Base-by-base conservation (phyloP, 345 rosid species). In the Brassica incana region DNA sequence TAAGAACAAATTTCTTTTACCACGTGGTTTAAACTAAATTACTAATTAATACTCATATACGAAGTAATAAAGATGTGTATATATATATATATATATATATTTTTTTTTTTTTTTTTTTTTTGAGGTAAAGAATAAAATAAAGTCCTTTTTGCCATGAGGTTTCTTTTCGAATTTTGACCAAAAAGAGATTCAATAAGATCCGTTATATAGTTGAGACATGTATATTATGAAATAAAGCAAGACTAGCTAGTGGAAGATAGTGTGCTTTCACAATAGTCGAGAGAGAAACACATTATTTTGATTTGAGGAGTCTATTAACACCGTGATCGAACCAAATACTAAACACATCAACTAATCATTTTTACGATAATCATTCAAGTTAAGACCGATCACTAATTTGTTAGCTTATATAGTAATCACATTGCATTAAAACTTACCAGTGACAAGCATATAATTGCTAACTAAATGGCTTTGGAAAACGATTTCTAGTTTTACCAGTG, bases 121-220 rank as follows among this genome's bases (percentile, higher is more conserved):
- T 18, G 66, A 65, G 30, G 18, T 43, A 43, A 75, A 61, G 78
- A 80, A 79, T 79, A 79, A 73, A 67, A 73, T 67, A 79, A 79
- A 79, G 78, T 32, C 74, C 82, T 73, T 79, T 54, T 79, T 79
- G 74, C 74, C 56, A 60, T 79, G 73, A 79, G 50, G 65, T 67
- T 67, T 79, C 82, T 73, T 79, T 73, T 68, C 78, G 62, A 73
- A 67, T n/a, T 67, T 79, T 79, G 82, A 79, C 82, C 82, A 52
- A 73, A 79, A 79, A 79, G 82, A 73, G 74, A 73, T 73, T 79
- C 82, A 79, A 67, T 43, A 30, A 78, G 73, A 67, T 79, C 78
- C 82, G 78, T 60, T 74, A 62, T 50, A 61, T 67, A 66, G 78
- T 67, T 63, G 82, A 9, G 12, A 73, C 20, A 52, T 71, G 77